These are phyloP conservation scores for Sporothrix inflata DNA, from an alignment of 2,329 filamentous ascomycete species.

Conservation along the genomic window DNA sequence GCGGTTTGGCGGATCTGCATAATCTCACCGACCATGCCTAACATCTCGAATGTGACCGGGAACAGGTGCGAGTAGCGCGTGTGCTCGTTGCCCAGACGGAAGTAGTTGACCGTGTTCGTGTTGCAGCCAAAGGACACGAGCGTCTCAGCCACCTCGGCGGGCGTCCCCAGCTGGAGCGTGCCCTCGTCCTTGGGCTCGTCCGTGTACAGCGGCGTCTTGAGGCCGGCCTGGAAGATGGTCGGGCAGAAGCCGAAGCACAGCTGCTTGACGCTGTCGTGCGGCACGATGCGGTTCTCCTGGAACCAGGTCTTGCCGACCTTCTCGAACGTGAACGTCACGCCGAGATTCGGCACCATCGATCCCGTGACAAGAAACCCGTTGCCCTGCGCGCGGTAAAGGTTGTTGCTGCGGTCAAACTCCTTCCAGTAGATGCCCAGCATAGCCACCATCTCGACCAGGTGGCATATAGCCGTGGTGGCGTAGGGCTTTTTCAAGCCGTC, in stretches of 20 bases:
- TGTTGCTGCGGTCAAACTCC: conserved; percentile 57
- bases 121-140: conserved; percentile 59
- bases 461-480: conserved; percentile 58
- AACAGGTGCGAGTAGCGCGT: conserved; percentile 53
- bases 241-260: conserved; percentile 60
- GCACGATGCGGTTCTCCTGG: conserved; percentile 54
- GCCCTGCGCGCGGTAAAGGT: conserved; percentile 58
- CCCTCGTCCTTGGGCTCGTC: conserved; percentile 50
- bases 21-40: conserved; percentile 58
- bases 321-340: conserved; percentile 59
- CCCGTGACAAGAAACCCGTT: conserved; percentile 58
- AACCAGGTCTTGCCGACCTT: conserved; percentile 55
- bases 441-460: conserved; percentile 57
- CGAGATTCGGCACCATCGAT: conserved; percentile 52
- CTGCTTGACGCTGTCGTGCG: conserved; percentile 57
- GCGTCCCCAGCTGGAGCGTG: conserved; percentile 53
- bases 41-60: conserved; percentile 60
- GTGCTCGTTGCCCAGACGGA: conserved; percentile 40
- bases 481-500: conserved; percentile 52
- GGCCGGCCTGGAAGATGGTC: conserved; percentile 52
- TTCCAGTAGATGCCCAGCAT: conserved; percentile 62
- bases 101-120: conserved; percentile 54
- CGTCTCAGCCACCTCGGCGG: conserved; percentile 54
- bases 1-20: conserved; percentile 54
- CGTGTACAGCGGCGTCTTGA: conserved; percentile 39